Base-by-base conservation (phyloP, 108 stramenopile genomes). In the Craspedostauros australis region DNA sequence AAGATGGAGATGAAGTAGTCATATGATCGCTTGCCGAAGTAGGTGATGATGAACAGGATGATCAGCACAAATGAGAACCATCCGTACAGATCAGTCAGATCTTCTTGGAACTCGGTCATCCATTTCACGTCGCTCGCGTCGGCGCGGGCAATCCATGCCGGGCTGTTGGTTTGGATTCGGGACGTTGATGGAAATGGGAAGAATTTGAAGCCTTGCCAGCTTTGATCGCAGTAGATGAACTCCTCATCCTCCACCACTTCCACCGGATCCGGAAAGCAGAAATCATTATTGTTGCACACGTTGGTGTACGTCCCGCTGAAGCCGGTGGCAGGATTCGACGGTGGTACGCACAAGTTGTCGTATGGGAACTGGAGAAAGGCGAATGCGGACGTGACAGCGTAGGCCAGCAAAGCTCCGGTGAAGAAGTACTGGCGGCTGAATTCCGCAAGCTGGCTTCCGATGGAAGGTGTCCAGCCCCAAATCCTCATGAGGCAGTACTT, bases 381-480 rank as follows among this genome's bases (percentile, higher is more conserved):
- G 46, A 75, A 87, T 0, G 66, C 63, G 7, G 72, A 73, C 3
- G 64, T 54, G 4, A 83, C 30, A 1, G 47, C 47, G 0, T 68
- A 68, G 12, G 78, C 46, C 1, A 81, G 28, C 18, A 77, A 19
- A 22, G 79, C 70, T 19, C 66, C 74, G 18, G 70, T 70, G 31
- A 76, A 80, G 42, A 87, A 83, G 37, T 80, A 87, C 30, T 57
- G 48, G 30, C 81, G 57, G 57, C 72, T 78, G 58, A 83, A 87
- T 16, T 29, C 33, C 4, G 86, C 73, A n/a, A 78, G 52, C 20
- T 82, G 57, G 14, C 64, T 19, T 14, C 81, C 81, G 26, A 87
- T 51, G 7, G 28, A 45, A 8, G 86, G 78, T 15, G 62, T 72
- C 48, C 59, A 66, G 33, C 60, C 20, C 86, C 86, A 87, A 38